Conservation (phyloP, 495 filamentous ascomycete genomes). For the Penicillium cataractarum region DNA sequence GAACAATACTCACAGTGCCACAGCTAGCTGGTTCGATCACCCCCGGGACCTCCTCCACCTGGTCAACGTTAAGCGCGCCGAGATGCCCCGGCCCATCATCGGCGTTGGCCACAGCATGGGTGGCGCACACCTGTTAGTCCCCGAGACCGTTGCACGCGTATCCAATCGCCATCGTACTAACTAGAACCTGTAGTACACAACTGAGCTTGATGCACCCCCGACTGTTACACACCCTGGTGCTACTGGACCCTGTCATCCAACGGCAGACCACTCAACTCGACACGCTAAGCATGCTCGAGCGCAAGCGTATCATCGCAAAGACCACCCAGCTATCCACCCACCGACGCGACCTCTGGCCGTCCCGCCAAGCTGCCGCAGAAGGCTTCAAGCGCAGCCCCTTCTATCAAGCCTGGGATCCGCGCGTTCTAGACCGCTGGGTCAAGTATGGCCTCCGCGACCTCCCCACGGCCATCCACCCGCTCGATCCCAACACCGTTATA, state of each 20-base stretch:
- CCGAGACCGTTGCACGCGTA: slow-evolving; percentile 6
- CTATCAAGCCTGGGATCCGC: slow-evolving; percentile 74
- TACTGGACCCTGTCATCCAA: slow-evolving; percentile 82
- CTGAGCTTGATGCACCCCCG: slow-evolving; percentile 79
- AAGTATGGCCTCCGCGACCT: slow-evolving; percentile 66
- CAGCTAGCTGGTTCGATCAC: slow-evolving; percentile 85
- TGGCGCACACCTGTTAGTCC: slow-evolving; percentile 62
- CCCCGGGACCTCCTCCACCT: slow-evolving; percentile 85
- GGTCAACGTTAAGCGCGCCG: slow-evolving; percentile 77
- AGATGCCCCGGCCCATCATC: slow-evolving; percentile 87
- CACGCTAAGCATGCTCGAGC: slow-evolving; percentile 24
- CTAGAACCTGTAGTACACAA: slow-evolving; percentile 41
- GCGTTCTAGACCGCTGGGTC: slow-evolving; percentile 69
- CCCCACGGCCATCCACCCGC: slow-evolving; percentile 61
- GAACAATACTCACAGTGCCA: slow-evolving; percentile 17
- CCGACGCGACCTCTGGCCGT: slow-evolving; percentile 74
- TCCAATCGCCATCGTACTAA: background rate
- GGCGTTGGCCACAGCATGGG: slow-evolving; percentile 93
- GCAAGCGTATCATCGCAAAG: slow-evolving; percentile 36
- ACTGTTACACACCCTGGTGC: slow-evolving; percentile 72
- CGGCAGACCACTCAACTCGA: slow-evolving; percentile 49
- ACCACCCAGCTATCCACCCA: slow-evolving; percentile 59
- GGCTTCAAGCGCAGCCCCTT: slow-evolving; percentile 64
- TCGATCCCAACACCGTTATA: slow-evolving; percentile 22
- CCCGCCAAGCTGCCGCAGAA: slow-evolving; percentile 60